Conservation (phyloP, 306 rosid genomes). For the Cucumis hystrix region DNA sequence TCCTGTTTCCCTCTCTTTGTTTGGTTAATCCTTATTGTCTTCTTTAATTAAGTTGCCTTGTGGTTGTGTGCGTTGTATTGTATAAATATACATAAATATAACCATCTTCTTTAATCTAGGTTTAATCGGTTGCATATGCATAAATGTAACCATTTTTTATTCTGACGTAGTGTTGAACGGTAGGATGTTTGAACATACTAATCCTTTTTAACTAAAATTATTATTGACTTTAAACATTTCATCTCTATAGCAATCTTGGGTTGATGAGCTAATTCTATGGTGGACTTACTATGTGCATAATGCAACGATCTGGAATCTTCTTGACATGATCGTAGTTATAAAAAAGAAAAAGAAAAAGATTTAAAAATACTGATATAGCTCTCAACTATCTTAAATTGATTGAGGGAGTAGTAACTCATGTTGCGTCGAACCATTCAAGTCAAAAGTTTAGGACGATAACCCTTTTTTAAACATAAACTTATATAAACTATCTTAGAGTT, state of each 20-base stretch:
- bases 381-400: not conserved
- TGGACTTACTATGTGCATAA: not conserved
- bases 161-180: not conserved
- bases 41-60: not conserved
- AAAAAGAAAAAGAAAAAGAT: not conserved
- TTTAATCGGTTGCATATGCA: not conserved
- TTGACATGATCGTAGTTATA: not conserved
- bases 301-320: not conserved
- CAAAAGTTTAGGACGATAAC: not conserved
- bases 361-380: not conserved
- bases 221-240: too few species aligned
- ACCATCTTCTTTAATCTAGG: not conserved
- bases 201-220: too few species aligned
- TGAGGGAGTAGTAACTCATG: not conserved
- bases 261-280: not conserved
- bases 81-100: not conserved
- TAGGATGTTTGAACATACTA: not conserved
- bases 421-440: too few species aligned
- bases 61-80: not conserved
- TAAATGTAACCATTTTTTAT: not conserved
- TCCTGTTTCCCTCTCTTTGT: conserved; percentile 5
- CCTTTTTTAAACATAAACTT: too few species aligned
- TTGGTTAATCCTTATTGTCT: not conserved
- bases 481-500: too few species aligned
- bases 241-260: not conserved